Evolutionary conservation across 2,329 filamentous ascomycete genomes (phyloP).

Genomic region (Microdochium bolleyi): DNA sequence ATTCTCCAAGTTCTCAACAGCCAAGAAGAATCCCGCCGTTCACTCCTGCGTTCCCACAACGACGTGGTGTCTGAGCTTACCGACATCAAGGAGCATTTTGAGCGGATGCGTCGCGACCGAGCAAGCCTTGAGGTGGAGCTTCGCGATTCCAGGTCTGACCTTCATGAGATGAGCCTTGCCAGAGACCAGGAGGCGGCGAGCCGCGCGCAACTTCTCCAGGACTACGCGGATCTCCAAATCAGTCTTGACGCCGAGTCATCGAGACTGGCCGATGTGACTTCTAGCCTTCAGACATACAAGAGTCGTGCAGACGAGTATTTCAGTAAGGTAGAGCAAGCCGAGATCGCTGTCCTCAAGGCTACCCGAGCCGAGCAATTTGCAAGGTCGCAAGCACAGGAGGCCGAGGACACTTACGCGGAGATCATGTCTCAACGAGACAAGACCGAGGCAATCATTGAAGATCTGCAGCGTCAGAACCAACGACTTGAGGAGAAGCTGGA

Average conservation of each 20-base stretch:
- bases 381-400: constrained; percentile 79
- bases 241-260: constrained; percentile 83
- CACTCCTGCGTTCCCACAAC: constrained; percentile 77
- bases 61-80: constrained; percentile 76
- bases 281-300: constrained; percentile 85
- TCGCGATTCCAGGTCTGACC: constrained; percentile 73
- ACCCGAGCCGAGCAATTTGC: constrained; percentile 89
- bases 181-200: constrained; percentile 84
- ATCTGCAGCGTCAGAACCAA: constrained; percentile 83
- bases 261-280: constrained; percentile 73
- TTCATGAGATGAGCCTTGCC: constrained; percentile 69
- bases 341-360: constrained; percentile 90
- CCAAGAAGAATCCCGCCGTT: constrained; percentile 81
- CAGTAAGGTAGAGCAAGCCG: constrained; percentile 91
- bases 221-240: constrained; percentile 91
- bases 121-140: constrained; percentile 77
- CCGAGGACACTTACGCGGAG: constrained; percentile 81
- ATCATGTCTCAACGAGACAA: constrained; percentile 90
- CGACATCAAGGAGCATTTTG: constrained; percentile 79
- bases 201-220: constrained; percentile 79
- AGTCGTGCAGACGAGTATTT: constrained; percentile 92
- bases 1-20: constrained; percentile 87
- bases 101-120: constrained; percentile 77
- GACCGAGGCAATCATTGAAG: constrained; percentile 80
- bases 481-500: constrained; percentile 86